Percentiles rank a stretch among this genome's conserved stretches.
phyloP scores from a whole-genome alignment of 352 stramenopile genomes.

The Peronospora farinosa region DNA sequence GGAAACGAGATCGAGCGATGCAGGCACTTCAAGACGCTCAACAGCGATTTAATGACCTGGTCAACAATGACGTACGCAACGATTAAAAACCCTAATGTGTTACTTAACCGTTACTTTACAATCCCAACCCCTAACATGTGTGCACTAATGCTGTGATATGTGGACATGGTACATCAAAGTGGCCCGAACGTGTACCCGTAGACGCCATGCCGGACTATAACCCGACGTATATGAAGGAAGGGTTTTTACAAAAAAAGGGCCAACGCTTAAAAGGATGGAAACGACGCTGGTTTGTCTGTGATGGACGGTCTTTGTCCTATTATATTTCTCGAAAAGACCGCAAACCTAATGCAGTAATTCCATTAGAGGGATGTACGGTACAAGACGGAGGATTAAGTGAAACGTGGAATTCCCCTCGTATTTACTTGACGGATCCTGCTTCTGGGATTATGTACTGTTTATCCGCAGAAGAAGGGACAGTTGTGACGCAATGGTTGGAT shows the following conservation, averaged over 20 bases:
- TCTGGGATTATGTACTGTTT: conserved; percentile 80
- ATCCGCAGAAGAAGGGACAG: conserved; percentile 59
- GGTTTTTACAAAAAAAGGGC: conserved; percentile 81
- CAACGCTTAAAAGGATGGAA: conserved; percentile 80
- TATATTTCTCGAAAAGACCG: conserved; percentile 78
- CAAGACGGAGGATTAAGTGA: conserved; percentile 77
- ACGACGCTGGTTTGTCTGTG: conserved; percentile 81
- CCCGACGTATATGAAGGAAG: conserved; percentile 69
- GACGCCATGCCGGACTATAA: conserved; percentile 47
- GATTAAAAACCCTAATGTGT: no score
- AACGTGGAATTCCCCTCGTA: conserved; percentile 82
- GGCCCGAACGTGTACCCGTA: conserved; percentile 56
- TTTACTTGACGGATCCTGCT: conserved; percentile 72
- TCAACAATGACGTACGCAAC: conserved; percentile 56
- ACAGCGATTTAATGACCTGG: conserved; percentile 72
- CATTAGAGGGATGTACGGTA: conserved; percentile 70
- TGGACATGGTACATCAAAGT: conserved; percentile 14
- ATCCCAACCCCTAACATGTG: no score
- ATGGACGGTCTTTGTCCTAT: conserved; percentile 74
- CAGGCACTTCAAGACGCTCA: conserved; percentile 72
- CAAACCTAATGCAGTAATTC: conserved; percentile 78
- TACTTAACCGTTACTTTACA: no score
- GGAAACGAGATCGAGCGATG: conserved; percentile 53
- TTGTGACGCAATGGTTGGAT: conserved; percentile 66
- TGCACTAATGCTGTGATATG: neutral